phyloP scores from a whole-genome alignment of 2,329 filamentous ascomycete genomes.

The Zarea fungicola region DNA sequence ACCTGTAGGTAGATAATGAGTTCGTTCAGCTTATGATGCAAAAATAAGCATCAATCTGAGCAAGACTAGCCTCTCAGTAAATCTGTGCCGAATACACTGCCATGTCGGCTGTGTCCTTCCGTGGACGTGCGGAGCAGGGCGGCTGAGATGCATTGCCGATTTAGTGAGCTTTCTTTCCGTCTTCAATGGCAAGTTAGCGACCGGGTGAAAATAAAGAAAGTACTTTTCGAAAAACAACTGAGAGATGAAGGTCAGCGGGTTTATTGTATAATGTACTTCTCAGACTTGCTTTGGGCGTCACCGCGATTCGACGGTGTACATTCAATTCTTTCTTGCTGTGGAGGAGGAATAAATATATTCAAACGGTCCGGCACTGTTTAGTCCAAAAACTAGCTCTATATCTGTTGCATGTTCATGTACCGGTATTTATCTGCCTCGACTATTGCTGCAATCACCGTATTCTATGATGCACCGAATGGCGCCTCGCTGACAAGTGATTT shows the following conservation, averaged over 20 bases:
- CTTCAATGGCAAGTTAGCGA: background rate
- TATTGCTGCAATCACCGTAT: too few relatives aligned
- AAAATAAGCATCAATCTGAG: conserved; percentile 55
- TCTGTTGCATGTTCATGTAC: too few relatives aligned
- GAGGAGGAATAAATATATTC: conserved; percentile 3
- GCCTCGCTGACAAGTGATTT: too few relatives aligned
- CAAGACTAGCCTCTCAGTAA: background rate
- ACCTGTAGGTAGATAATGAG: conserved; percentile 64
- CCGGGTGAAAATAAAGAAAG: background rate
- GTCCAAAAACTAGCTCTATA: too few relatives aligned
- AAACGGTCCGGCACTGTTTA: background rate
- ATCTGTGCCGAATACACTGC: background rate
- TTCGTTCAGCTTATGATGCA: conserved; percentile 96
- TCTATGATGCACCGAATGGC: too few relatives aligned
- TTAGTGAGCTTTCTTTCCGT: background rate
- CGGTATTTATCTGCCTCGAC: too few relatives aligned
- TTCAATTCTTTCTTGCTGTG: background rate
- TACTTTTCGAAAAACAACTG: background rate
- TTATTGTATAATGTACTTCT: conserved; percentile 1
- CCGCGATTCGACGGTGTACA: background rate
- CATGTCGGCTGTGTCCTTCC: background rate
- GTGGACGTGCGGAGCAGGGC: background rate
- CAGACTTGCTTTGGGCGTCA: background rate
- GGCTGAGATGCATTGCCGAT: background rate
- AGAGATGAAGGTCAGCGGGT: conserved; percentile 1